A percentile compares a stretch with the other conserved stretches of the same genome.
These are phyloP conservation scores for Taxawa tesnikishii DNA, from an alignment of 2,329 filamentous ascomycete genomes.

Conservation along the genomic window DNA sequence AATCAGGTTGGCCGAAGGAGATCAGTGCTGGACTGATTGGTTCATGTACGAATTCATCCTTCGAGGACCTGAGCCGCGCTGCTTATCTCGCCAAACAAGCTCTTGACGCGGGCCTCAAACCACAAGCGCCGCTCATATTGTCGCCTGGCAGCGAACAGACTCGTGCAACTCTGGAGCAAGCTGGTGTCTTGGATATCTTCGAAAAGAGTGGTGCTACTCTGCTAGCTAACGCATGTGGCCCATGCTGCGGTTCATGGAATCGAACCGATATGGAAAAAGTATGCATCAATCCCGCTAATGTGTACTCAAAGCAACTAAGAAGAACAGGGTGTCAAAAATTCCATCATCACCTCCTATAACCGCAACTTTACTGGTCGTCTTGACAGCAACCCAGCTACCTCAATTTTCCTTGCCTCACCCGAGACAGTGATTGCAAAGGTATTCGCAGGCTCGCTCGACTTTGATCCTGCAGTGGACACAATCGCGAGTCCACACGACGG, in stretches of 20 bases:
- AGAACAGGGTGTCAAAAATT: conserved; percentile 91
- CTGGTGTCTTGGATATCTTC: conserved; percentile 85
- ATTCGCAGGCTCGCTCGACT: conserved; percentile 72
- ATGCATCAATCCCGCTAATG: conserved; percentile 2
- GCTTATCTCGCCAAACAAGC: conserved; percentile 88
- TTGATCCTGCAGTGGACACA: conserved; percentile 88
- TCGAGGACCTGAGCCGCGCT: conserved; percentile 85
- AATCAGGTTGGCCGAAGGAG: conserved; percentile 92
- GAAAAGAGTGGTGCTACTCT: conserved; percentile 94
- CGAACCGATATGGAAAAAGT: conserved; percentile 58
- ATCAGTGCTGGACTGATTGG: conserved; percentile 95
- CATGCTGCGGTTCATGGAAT: conserved; percentile 75
- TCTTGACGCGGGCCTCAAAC: conserved; percentile 82
- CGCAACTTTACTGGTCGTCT: conserved; percentile 99
- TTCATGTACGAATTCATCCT: conserved; percentile 90
- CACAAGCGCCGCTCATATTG: conserved; percentile 86
- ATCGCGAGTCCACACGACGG: conserved; percentile 94
- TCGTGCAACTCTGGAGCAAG: conserved; percentile 78
- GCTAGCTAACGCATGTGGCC: conserved; percentile 84
- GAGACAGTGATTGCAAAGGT: conserved; percentile 80
- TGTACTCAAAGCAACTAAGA: conserved; percentile 53
- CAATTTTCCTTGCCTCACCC: conserved; percentile 85
- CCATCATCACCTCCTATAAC: conserved; percentile 98
- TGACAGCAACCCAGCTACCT: conserved; percentile 87
- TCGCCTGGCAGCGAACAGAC: conserved; percentile 97